Percentiles rank a stretch among this genome's conserved stretches.
Evolutionary conservation across 139 green algal species (phyloP).

Genomic region (Pseudopediastrum boryanum): DNA sequence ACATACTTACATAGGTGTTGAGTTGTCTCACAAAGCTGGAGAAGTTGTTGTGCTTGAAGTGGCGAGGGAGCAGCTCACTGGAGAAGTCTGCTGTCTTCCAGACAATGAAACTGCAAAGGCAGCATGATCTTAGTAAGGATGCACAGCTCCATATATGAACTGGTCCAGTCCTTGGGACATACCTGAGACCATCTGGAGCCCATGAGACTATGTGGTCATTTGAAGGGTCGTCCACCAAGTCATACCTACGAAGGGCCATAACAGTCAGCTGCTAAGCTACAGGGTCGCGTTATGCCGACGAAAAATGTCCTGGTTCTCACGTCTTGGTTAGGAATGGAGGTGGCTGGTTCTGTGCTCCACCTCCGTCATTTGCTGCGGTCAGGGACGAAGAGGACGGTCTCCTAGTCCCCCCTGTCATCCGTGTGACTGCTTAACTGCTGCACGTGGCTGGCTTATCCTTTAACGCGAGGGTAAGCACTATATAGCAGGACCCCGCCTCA

Average conservation of each 20-base stretch:
- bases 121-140: background rate
- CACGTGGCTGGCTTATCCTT: too few species aligned
- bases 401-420: too few species aligned
- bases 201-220: slow-evolving; percentile 89
- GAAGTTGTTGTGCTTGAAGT: slow-evolving; percentile 99
- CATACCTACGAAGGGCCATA: slow-evolving; percentile 75
- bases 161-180: background rate
- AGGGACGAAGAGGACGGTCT: too few species aligned
- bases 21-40: slow-evolving; percentile 95
- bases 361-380: background rate
- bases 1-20: slow-evolving; percentile 96
- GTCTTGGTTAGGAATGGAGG: slow-evolving; percentile 75
- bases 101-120: slow-evolving; percentile 83
- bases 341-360: slow-evolving; percentile 25
- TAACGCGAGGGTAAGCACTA: too few species aligned
- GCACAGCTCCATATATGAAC: background rate
- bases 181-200: slow-evolving; percentile 84
- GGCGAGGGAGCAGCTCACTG: slow-evolving; percentile 83
- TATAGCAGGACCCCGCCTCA: too few species aligned
- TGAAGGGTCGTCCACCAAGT: slow-evolving; percentile 86
- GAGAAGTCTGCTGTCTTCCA: slow-evolving; percentile 93
- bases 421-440: too few species aligned
- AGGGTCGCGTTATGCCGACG: background rate
- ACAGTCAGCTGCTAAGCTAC: background rate
- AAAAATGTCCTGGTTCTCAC: slow-evolving; percentile 30